These are phyloP conservation scores for Rutstroemia sp. DNA, from an alignment of 2,329 filamentous ascomycete genomes.

Conservation along the genomic window DNA sequence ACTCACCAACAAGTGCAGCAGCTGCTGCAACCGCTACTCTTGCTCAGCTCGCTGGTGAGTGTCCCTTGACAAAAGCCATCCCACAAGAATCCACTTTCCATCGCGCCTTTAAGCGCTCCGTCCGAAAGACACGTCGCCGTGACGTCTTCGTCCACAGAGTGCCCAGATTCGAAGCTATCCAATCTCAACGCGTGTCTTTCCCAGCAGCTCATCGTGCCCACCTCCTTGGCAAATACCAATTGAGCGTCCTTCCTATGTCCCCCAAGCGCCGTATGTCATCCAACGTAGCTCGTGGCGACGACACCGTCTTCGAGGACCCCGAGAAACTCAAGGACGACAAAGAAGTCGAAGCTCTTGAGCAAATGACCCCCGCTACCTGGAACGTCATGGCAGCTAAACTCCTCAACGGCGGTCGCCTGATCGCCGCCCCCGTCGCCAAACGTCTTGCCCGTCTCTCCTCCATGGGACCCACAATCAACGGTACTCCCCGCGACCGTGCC, in stretches of 20 bases:
- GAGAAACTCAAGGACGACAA: constrained; percentile 62
- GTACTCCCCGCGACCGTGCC: constrained; percentile 43
- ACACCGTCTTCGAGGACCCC: constrained; percentile 53
- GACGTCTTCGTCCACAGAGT: constrained; percentile 84
- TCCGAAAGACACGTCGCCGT: constrained; percentile 54
- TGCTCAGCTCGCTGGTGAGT: constrained; percentile 14
- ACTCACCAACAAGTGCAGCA: constrained; percentile 5
- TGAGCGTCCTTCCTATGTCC: constrained; percentile 60
- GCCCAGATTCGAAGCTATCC: constrained; percentile 80
- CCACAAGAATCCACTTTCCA: constrained; percentile 75
- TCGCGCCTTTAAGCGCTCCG: constrained; percentile 73
- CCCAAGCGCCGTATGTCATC: constrained; percentile 64
- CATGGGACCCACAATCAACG: constrained; percentile 37
- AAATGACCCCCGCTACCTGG: constrained; percentile 57
- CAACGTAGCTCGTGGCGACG: constrained; percentile 68
- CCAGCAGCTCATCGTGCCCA: constrained; percentile 68
- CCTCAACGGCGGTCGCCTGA: constrained; percentile 57
- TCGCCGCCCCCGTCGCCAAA: constrained; percentile 57
- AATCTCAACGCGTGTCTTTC: constrained; percentile 71
- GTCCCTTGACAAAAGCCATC: constrained; percentile 42
- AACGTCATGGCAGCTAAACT: constrained; percentile 53
- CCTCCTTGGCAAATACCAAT: constrained; percentile 77
- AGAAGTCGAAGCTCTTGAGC: constrained; percentile 71
- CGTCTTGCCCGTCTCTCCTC: constrained; percentile 49
- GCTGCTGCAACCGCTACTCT: constrained; percentile 6